These are phyloP conservation scores for Cymbopogon citratus DNA, from an alignment of 176 grass and related monocot genomes.

Conservation along the genomic window DNA sequence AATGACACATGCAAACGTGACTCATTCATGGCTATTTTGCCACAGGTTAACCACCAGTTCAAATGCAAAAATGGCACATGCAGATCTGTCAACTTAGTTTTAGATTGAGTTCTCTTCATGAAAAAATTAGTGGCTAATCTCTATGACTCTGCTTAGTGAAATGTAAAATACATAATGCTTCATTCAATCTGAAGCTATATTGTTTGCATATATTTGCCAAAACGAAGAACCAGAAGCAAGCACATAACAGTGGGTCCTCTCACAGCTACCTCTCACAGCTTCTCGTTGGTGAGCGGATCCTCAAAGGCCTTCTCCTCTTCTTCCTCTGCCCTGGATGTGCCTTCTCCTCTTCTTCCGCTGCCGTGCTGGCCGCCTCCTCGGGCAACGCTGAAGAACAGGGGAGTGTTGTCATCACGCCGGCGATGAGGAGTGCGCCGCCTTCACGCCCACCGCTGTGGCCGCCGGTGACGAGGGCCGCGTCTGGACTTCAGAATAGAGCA, in stretches of 20 bases:
- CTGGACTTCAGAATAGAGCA: too few relatives aligned
- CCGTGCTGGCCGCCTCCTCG: not conserved
- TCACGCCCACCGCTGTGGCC: too few relatives aligned
- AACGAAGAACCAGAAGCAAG: too few relatives aligned
- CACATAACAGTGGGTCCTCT: too few relatives aligned
- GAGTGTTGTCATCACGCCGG: not conserved
- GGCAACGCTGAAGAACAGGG: not conserved
- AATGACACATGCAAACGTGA: too few relatives aligned
- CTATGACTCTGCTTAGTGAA: not conserved
- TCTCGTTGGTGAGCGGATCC: slow-evolving; percentile 83
- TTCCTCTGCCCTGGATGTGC: slow-evolving; percentile 11
- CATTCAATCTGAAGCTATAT: not conserved
- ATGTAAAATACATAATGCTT: not conserved
- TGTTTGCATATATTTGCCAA: not conserved
- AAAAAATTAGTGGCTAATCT: too few relatives aligned
- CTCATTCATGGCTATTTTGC: not conserved
- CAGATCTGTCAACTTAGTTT: not conserved
- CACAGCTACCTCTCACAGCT: slow-evolving; percentile 81
- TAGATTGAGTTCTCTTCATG: not conserved
- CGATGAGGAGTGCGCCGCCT: not conserved
- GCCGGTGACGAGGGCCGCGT: too few relatives aligned
- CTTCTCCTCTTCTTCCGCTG: too few relatives aligned
- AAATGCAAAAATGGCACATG: not conserved
- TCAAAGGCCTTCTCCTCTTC: slow-evolving; percentile 52
- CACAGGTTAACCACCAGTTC: not conserved